Conservation (phyloP, 1,139 yeast species). For the Blastobotrys persicus region DNA sequence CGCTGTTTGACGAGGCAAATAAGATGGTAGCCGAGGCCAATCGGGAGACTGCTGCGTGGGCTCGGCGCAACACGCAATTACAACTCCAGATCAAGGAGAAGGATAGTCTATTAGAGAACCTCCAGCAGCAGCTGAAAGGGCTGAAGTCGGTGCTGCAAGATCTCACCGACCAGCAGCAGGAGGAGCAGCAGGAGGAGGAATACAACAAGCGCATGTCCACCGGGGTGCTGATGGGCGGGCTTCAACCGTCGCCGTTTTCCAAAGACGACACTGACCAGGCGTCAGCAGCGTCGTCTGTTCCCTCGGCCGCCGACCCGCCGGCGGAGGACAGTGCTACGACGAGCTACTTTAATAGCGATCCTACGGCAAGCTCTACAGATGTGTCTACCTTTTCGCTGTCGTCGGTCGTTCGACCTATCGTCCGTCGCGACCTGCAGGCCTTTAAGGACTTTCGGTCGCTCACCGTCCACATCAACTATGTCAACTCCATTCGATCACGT, state of each 20-base stretch:
- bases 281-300: neutral
- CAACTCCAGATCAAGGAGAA: conserved; percentile 69
- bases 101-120: conserved; percentile 60
- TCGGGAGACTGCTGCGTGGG: conserved; percentile 39
- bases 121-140: conserved; percentile 68
- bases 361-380: neutral
- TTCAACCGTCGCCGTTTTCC: conserved; percentile 11
- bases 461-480: conserved; percentile 15
- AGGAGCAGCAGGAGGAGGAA: conserved; percentile 11
- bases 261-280: neutral
- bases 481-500: conserved; percentile 7
- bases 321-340: conserved; percentile 1
- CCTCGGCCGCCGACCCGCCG: neutral
- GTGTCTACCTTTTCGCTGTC: conserved; percentile 11
- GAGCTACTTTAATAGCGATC: neutral
- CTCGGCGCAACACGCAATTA: conserved; percentile 50
- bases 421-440: conserved; percentile 23
- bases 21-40: conserved; percentile 69
- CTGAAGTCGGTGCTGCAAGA: conserved; percentile 58
- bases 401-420: conserved; percentile 21
- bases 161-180: conserved; percentile 39
- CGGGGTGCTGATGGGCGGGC: neutral
- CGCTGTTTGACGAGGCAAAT: conserved; percentile 70
- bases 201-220: conserved; percentile 1
- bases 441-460: conserved; percentile 17